Conservation (phyloP, 1,284 basidiomycete species). For the Apiotrichum laibachii region DNA sequence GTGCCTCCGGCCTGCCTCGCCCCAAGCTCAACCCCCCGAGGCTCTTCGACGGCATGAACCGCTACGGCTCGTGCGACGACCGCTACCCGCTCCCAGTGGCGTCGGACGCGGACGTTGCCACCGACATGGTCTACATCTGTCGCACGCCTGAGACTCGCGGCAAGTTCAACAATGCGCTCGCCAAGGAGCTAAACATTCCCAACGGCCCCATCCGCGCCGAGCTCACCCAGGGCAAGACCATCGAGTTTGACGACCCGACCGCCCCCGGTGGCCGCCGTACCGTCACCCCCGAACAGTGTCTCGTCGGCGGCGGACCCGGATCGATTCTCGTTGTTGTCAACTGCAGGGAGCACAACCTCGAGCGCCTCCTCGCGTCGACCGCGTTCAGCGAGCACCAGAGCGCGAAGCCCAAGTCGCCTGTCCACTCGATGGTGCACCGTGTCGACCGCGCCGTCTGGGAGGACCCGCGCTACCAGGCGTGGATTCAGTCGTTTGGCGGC, state of each 20-base stretch:
- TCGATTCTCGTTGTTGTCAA: conserved; percentile 40
- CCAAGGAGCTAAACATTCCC: conserved; percentile 65
- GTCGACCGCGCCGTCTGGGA: conserved; percentile 66
- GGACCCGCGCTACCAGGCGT: conserved; percentile 65
- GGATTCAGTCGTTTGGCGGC: conserved; percentile 65
- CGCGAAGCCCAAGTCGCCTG: conserved; percentile 32
- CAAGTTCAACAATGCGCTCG: conserved; percentile 75
- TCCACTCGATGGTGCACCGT: conserved; percentile 65
- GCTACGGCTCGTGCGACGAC: conserved; percentile 17
- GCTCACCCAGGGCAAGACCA: conserved; percentile 51
- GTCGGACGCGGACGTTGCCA: conserved; percentile 27
- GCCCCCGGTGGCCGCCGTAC: conserved; percentile 58
- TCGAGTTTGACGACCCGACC: conserved; percentile 49
- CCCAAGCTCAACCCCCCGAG: neutral
- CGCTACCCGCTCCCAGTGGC: conserved; percentile 31
- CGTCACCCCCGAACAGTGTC: conserved; percentile 50
- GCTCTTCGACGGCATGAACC: conserved; percentile 8
- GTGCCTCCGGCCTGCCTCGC: neutral
- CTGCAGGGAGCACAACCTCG: conserved; percentile 34
- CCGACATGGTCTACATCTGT: conserved; percentile 62
- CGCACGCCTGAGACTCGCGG: conserved; percentile 75
- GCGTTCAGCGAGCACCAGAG: conserved; percentile 56
- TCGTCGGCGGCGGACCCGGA: conserved; percentile 45
- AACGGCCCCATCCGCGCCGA: conserved; percentile 56
- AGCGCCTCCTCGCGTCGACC: conserved; percentile 53